Evolutionary conservation across 2,329 filamentous ascomycete species (phyloP), one percentile per base, ranked within the genome.

Genomic region (Fonsecaea pedrosoi): DNA sequence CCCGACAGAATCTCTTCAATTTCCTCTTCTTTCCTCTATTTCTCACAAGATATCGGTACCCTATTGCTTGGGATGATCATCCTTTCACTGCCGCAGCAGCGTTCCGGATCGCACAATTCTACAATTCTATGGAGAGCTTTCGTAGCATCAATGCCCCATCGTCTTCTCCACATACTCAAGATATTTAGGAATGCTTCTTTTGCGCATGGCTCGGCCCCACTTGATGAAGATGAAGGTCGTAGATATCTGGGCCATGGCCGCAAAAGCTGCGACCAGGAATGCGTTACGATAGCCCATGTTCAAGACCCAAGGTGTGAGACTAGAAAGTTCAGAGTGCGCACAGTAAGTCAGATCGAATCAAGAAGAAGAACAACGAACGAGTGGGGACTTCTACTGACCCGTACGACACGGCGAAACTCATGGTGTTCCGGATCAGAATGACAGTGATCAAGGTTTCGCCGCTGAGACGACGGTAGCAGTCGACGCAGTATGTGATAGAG

Each of bases 361-460:
- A 25, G 2, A 25, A 25, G 2, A 25, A 25, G 25, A 25, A 25
- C 25, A 25, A 25, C 25, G 25, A 2, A 25, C 25, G 25, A 25
- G 25, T 25, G 25, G 25, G 25, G 25, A 25, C 25, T 25, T 25
- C 1, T 25, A 25, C 25, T 25, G 25, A 67, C 64, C 67, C 77
- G 54, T 87, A 86, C 34, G 79, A 78, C 35, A 84, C 78, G 5
- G 81, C 82, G 70, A 84, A 84, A 32, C 76, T 78, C 80, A 84
- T 83, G 0, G 81, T 84, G 67, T 84, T 84, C 9, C 83, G 74
- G 12, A 82, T 75, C 1, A 85, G 69, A 40, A 85, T 85, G 10
- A 84, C 82, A 2, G 82, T 82, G 8, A 83, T 79, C 64, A 84
- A 81, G 1, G 82, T 81, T 70, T 85, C 82, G 0, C 82, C 82